Evolutionary conservation across 805 yeast species (phyloP), one percentile per base, ranked within the genome.

Genomic region (Torulaspora indica): DNA sequence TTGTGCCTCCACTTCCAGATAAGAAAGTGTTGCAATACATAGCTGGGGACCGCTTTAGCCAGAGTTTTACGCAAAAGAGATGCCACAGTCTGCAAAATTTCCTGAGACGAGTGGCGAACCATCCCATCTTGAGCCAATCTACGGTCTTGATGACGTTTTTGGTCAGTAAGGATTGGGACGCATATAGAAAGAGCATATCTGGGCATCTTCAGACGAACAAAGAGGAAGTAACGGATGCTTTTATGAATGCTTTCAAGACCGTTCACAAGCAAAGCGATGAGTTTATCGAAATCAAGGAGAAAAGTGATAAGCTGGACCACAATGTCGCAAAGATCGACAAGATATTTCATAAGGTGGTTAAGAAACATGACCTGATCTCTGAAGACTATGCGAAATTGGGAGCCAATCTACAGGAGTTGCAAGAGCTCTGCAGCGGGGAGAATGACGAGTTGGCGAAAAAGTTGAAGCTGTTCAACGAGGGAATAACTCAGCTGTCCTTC

Each of bases 1-100:
- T 93, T 10, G 78, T 91, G 0, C 98, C 98, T 1, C 97, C 98
- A 10, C 72, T 91, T 42, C 98, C 98, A 0, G 95, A 91, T 49
- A 90, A 89, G 64, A 86, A 85, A 68, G 78, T 95, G 48, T 72
- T 91, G 55, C 96, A 91, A 62, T 91, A 93, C 65, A 74, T 91
- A 41, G 89, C 95, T 30, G 98, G 98, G 8, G 97, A 91, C 56
- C 73, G 98, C 30, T 91, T 91, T 61, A 80, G 91, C 22, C 73
- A 78, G 10, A 89, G 85, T 46, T 93, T 93, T 64, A 91, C 96
- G 0, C 71, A 74, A 48, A 85, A 86, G 61, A 71, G 98, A 54
- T 82, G 95, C 3, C 79, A 81, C 37, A 85, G 96, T 3, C 70
- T 91, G 35, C 79, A 82, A 53, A 72, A 91, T 47, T 93, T 90